Conservation (phyloP, 1,139 yeast genomes). For the Protomyces macrosporus region DNA sequence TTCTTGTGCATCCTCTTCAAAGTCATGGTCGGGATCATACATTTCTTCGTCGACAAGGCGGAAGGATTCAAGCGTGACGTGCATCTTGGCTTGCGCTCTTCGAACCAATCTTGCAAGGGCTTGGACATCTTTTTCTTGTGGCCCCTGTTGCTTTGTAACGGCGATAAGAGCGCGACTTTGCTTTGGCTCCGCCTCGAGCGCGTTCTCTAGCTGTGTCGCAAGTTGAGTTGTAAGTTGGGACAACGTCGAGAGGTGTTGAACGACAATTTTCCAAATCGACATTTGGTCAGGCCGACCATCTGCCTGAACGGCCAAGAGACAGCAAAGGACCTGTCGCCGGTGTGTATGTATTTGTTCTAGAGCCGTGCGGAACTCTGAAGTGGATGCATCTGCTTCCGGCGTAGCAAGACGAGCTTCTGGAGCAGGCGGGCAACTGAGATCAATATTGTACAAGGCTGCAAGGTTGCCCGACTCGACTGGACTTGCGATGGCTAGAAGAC, state of each 20-base stretch:
- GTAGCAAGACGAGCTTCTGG: too few species aligned
- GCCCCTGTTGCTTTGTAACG: slow-evolving; percentile 30
- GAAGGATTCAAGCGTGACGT: slow-evolving; percentile 35
- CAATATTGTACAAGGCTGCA: slow-evolving; percentile 25
- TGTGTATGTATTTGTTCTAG: slow-evolving; percentile 37
- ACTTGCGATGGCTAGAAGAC: slow-evolving; percentile 26
- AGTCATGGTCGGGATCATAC: not conserved
- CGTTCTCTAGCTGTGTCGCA: slow-evolving; percentile 35
- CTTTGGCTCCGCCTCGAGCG: slow-evolving; percentile 25
- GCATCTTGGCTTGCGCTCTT: slow-evolving; percentile 40
- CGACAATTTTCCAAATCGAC: slow-evolving; percentile 38
- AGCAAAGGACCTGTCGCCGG: slow-evolving; percentile 44
- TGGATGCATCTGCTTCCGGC: too few species aligned
- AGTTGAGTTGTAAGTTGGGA: slow-evolving; percentile 36
- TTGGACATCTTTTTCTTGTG: slow-evolving; percentile 33
- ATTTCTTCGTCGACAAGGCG: slow-evolving; percentile 18
- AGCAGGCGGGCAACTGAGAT: not conserved
- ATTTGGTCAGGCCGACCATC: slow-evolving; percentile 36
- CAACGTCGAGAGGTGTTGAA: slow-evolving; percentile 36
- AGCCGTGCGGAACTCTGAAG: too few species aligned
- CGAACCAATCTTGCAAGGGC: slow-evolving; percentile 36
- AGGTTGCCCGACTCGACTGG: slow-evolving; percentile 23
- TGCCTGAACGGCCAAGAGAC: slow-evolving; percentile 41
- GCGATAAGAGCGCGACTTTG: not conserved
- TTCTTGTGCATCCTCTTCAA: too few species aligned